Base-by-base conservation (phyloP, 2,329 filamentous ascomycete genomes). In the Zelopaecilomyces penicillatus region DNA sequence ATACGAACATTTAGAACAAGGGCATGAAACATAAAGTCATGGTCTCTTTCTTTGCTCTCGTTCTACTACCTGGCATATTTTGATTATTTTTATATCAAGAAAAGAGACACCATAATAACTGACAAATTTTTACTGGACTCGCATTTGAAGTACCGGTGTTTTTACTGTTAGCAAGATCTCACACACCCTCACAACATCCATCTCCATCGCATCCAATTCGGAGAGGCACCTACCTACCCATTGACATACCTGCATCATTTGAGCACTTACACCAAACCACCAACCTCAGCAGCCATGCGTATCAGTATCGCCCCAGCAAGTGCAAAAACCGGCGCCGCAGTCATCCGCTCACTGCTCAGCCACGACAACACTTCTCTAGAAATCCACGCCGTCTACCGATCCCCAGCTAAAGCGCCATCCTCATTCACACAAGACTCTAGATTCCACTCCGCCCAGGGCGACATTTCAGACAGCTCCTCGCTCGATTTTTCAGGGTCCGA, bases 261-360 rank as follows among this genome's bases (percentile, higher is more conserved):
- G 3, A 19, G 19, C 19, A 19, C 19, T 19, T 19, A 19, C 19
- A 19, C 19, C 19, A 19, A 19, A 19, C 5, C 29, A 26, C n/a
- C 36, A 9, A 28, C 5, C 19, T 19, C 19, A 19, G 19, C 27
- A 34, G 31, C 27, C 26, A 57, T 60, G 58, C 54, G 51, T 10
- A 45, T 61, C 53, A 52, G 53, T n/a, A 48, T 66, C 42, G 53
- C 55, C 10, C 62, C 64, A 0, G 64, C 63, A 1, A 58, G 59
- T 33, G 54, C 60, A 31, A 60, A 55, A 34, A 64, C 61, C 0
- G 60, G 53, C 32, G 49, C 50, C 2, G 59, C 59, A n/a, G 47
- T 55, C 9, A 56, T 66, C 38, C 54, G 55, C 5, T 46, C 51
- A 6, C 54, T 67, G 0, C 50, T 65, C 10, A 46, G 52, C 3